Percentiles rank a stretch among this genome's conserved stretches.
Evolutionary conservation across 1,139 yeast genomes (phyloP).

Genomic region (Kurtzmaniella quercitrusa): DNA sequence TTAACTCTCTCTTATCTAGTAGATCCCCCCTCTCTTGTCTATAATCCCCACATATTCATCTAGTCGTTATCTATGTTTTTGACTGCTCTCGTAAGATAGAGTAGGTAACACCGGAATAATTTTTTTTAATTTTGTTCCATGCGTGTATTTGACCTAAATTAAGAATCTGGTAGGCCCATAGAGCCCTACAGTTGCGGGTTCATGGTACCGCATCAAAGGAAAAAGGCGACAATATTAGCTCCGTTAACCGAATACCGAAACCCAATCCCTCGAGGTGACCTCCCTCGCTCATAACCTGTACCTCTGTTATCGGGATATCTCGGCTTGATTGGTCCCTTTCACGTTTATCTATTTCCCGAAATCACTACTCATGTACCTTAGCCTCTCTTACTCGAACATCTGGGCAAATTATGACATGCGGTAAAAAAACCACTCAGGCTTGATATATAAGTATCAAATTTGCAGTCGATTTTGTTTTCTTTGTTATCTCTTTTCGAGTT

Average conservation of each 20-base stretch:
- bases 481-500: conserved; percentile 1
- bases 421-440: background rate
- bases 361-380: background rate
- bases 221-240: background rate
- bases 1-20: background rate
- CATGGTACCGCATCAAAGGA: conserved; percentile 1
- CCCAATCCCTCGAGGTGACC: background rate
- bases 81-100: background rate
- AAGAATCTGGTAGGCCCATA: background rate
- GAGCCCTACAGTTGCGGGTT: background rate
- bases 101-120: background rate
- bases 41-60: no score
- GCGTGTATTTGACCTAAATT: background rate
- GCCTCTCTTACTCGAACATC: background rate
- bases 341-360: conserved; percentile 1
- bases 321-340: conserved; percentile 1
- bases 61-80: background rate
- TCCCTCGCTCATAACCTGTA: background rate
- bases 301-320: background rate
- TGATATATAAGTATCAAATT: background rate
- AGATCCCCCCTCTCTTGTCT: background rate
- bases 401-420: conserved; percentile 1
- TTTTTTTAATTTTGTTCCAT: background rate
- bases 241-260: background rate
- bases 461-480: background rate